These are phyloP conservation scores for Rhodamnia rubescens DNA, from an alignment of 345 rosid genomes.

Conservation along the genomic window DNA sequence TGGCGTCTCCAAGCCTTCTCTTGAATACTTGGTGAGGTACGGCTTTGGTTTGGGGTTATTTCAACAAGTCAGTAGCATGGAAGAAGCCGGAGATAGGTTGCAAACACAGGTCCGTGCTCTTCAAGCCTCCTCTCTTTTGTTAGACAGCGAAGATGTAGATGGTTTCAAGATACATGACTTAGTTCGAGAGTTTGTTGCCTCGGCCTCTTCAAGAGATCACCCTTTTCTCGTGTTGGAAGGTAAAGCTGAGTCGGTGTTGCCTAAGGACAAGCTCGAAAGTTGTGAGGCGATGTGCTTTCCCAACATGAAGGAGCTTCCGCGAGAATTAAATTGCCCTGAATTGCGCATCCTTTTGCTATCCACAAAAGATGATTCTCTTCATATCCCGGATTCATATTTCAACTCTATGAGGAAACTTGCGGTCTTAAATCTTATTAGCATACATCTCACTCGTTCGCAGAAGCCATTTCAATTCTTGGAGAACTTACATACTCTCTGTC, in stretches of 20 bases:
- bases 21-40: neutral
- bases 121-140: no score
- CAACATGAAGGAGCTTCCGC: neutral
- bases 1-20: rapidly evolving
- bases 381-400: neutral
- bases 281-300: neutral
- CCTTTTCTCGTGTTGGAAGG: neutral
- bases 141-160: rapidly evolving
- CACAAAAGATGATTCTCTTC: neutral
- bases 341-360: neutral
- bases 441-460: no score
- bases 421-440: no score
- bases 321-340: neutral
- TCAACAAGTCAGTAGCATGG: no score
- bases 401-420: neutral
- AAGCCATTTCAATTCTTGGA: no score
- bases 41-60: rapidly evolving
- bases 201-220: neutral
- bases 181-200: neutral
- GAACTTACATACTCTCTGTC: no score
- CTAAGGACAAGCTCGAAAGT: neutral
- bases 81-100: no score
- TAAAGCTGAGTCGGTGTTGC: neutral
- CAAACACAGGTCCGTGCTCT: no score
- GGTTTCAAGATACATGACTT: neutral